Evolutionary conservation across 176 grass and related monocot species (phyloP), one percentile per base, ranked within the genome.

Genomic region (Carex kokanica): DNA sequence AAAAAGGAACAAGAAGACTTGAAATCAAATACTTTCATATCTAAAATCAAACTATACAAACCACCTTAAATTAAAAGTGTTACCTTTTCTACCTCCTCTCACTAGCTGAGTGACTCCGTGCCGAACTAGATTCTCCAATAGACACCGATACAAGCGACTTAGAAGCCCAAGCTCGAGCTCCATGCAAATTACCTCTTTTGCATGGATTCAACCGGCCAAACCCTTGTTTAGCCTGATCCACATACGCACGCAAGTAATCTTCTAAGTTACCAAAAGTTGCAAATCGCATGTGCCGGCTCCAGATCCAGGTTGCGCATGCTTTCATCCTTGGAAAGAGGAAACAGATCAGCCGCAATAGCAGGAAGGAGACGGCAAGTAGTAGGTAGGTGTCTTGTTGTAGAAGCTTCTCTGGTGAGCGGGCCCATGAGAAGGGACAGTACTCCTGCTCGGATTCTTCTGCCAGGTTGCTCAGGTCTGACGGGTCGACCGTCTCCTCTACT

Each of bases 351-450:
- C 91, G 88, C 84, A 93, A 67, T 53, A 99, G 63, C 1, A 99
- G 86, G 49, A 99, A 96, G 64, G 79, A 84, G 0, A 74, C 83
- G 51, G 97, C 93, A 21, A 99, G 84, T 85, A 93, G 86, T 8
- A 99, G 86, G 86, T 99, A 99, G 21, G 86, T 91, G 83, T 96
- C 97, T 83, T 96, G 93, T 89, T 96, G 89, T 69, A 99, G 86
- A 84, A 99, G 83, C 70, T 99, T 99, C 85, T 99, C 97, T 55
- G 97, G 97, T 3, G 97, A 99, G 63, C 89, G 90, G 1, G 97
- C 97, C 93, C 93, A 96, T 80, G 93, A 92, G 67, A 99, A 99
- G 15, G 97, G 97, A 21, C 93, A 99, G 25, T 93, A 93, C 54
- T 96, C 97, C 12, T 68, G 97, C 17, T 94, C 91, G 0, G 40